These are phyloP conservation scores for Penicillium riverlandense DNA, from an alignment of 495 filamentous ascomycete genomes.

Conservation along the genomic window DNA sequence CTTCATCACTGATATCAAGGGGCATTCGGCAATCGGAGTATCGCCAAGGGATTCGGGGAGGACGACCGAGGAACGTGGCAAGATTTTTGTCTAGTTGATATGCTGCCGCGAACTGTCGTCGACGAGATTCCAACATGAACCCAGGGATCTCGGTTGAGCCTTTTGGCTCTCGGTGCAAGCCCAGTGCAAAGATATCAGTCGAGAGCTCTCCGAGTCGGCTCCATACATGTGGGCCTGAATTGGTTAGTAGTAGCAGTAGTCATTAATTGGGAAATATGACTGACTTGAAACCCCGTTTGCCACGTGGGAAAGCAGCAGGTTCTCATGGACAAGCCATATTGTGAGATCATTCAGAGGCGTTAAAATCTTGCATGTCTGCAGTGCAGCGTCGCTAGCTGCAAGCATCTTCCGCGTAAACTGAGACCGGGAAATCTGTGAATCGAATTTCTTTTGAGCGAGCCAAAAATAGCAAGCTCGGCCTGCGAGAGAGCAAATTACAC, in stretches of 20 bases:
- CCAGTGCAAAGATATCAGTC: slow-evolving; percentile 41
- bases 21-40: slow-evolving; percentile 47
- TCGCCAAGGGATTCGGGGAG: slow-evolving; percentile 41
- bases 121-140: slow-evolving; percentile 37
- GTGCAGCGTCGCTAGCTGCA: slow-evolving; percentile 14
- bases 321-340: slow-evolving; percentile 26
- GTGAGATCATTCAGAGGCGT: slow-evolving; percentile 25
- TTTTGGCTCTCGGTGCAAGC: slow-evolving; percentile 44
- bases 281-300: slow-evolving; percentile 23
- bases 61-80: slow-evolving; percentile 46
- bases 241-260: slow-evolving; percentile 1
- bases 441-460: slow-evolving; percentile 10
- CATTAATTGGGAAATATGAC: slow-evolving; percentile 1
- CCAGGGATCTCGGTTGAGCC: slow-evolving; percentile 25
- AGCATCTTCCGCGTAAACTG: slow-evolving; percentile 22
- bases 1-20: slow-evolving; percentile 45
- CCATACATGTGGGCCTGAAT: slow-evolving; percentile 20
- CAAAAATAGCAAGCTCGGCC: slow-evolving; percentile 20
- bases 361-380: slow-evolving; percentile 23
- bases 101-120: slow-evolving; percentile 40
- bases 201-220: slow-evolving; percentile 24
- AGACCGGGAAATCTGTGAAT: background rate
- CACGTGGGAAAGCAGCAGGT: slow-evolving; percentile 13
- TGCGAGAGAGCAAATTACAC: slow-evolving; percentile 18
- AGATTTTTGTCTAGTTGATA: slow-evolving; percentile 45